These are phyloP conservation scores for Chlamydomonas eustigma DNA, from an alignment of 139 green algal species.

Conservation along the genomic window DNA sequence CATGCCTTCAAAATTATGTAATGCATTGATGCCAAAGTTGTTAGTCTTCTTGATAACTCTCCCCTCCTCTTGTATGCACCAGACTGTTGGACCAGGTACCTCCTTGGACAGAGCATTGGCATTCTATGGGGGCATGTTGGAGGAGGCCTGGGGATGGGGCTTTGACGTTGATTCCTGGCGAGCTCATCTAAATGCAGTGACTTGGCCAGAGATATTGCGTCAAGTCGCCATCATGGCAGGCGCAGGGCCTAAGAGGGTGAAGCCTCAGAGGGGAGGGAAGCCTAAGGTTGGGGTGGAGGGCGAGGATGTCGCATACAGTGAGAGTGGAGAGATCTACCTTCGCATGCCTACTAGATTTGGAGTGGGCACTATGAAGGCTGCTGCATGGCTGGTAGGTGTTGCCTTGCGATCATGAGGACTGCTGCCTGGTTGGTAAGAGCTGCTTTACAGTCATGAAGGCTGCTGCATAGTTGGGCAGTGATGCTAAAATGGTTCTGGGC, in stretches of 20 bases:
- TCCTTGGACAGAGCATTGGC: slow-evolving; percentile 54
- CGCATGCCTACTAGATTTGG: slow-evolving; percentile 60
- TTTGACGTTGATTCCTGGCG: slow-evolving; percentile 88
- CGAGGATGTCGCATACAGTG: slow-evolving; percentile 56
- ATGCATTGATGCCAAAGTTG: not conserved
- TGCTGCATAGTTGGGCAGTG: too few species aligned
- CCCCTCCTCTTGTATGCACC: not conserved
- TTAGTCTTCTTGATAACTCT: not conserved
- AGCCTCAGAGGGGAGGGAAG: slow-evolving; percentile 22
- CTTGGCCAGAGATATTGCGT: slow-evolving; percentile 74
- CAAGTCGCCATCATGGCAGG: slow-evolving; percentile 46
- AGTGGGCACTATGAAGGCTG: slow-evolving; percentile 74
- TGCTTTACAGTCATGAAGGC: too few species aligned
- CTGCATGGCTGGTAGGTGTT: slow-evolving; percentile 66
- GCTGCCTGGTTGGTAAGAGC: too few species aligned
- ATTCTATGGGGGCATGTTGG: slow-evolving; percentile 51
- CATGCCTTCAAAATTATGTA: too few species aligned
- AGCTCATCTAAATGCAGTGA: slow-evolving; percentile 79
- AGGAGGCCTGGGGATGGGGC: slow-evolving; percentile 88
- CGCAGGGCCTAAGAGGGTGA: slow-evolving; percentile 6
- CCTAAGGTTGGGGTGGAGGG: slow-evolving; percentile 57
- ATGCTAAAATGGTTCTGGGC: too few species aligned
- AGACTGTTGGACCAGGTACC: slow-evolving; percentile 29
- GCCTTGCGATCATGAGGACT: too few species aligned
- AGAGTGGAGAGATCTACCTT: slow-evolving; percentile 54